Percentiles rank a stretch among this genome's conserved stretches.
Conservation (phyloP, 164 flowering plant genomes). For the Stephania cephalantha region DNA sequence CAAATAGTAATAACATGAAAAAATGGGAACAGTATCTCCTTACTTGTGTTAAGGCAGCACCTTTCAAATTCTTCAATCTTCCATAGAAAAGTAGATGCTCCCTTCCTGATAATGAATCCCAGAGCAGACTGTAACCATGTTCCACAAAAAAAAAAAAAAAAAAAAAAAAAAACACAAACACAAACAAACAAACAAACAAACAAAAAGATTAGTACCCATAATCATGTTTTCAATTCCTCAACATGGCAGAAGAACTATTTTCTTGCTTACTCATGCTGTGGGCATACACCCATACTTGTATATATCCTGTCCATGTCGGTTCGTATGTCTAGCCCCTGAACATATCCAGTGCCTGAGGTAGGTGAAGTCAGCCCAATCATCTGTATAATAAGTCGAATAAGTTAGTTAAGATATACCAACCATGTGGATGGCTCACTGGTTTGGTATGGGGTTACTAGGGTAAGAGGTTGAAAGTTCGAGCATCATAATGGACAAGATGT, state of each 20-base stretch:
- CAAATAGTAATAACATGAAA: neutral
- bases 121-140: slow-evolving; percentile 53
- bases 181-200: neutral
- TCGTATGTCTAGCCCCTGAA: slow-evolving; percentile 64
- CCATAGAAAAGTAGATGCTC: slow-evolving; percentile 89
- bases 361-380: slow-evolving; percentile 95
- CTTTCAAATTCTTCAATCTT: slow-evolving; percentile 83
- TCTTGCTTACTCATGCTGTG: slow-evolving; percentile 83
- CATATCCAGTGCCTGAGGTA: slow-evolving; percentile 65
- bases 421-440: too few species aligned
- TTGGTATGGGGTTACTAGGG: too few species aligned
- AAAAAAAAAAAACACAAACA: too few species aligned
- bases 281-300: slow-evolving; percentile 97
- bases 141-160: slow-evolving; percentile 1
- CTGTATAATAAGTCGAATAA: slow-evolving; percentile 30
- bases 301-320: slow-evolving; percentile 74
- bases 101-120: slow-evolving; percentile 81
- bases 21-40: slow-evolving; percentile 16
- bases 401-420: neutral
- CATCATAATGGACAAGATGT: too few species aligned
- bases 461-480: too few species aligned
- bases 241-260: slow-evolving; percentile 1
- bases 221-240: neutral
- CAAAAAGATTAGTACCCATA: neutral
- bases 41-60: slow-evolving; percentile 57